Percentiles rank a stretch among this genome's conserved stretches.
Evolutionary conservation across 2,329 filamentous ascomycete species (phyloP).

Genomic region (Colletotrichum sp.): DNA sequence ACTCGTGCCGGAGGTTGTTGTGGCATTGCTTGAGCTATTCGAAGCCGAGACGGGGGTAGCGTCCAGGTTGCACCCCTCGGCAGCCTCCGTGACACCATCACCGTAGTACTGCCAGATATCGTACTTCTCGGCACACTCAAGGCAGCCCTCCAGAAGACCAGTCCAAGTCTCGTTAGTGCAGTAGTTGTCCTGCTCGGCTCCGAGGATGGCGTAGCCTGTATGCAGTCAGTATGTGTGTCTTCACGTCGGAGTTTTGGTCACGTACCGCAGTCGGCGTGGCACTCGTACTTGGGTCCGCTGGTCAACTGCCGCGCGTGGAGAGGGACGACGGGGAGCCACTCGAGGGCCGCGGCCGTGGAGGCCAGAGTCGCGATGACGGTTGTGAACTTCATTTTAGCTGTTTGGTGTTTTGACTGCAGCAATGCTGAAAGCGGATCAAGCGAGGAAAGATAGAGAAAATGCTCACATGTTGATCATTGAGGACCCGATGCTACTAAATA

Average conservation of each 20-base stretch:
- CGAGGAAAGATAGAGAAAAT: background rate
- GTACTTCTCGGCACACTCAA: constrained; percentile 46
- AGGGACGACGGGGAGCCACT: constrained; percentile 1
- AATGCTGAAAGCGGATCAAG: background rate
- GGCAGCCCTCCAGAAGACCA: constrained; percentile 43
- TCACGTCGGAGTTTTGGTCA: background rate
- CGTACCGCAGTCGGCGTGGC: constrained; percentile 52
- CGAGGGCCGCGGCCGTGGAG: background rate
- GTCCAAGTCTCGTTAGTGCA: constrained; percentile 45
- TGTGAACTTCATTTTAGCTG: background rate
- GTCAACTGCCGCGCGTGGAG: constrained; percentile 13
- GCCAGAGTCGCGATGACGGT: background rate
- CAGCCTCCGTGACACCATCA: constrained; percentile 35
- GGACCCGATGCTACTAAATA: background rate
- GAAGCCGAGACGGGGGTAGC: background rate
- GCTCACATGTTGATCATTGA: too few species aligned
- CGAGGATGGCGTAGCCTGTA: constrained; percentile 36
- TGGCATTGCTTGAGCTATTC: background rate
- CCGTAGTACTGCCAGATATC: constrained; percentile 52
- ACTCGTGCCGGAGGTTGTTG: background rate
- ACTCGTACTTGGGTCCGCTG: constrained; percentile 24
- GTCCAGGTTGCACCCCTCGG: constrained; percentile 29
- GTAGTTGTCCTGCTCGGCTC: constrained; percentile 34
- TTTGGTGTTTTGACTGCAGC: too few species aligned
- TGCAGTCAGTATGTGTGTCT: background rate